These are phyloP conservation scores for Nelumbo lutea DNA, from an alignment of 164 flowering plant genomes.

Conservation along the genomic window DNA sequence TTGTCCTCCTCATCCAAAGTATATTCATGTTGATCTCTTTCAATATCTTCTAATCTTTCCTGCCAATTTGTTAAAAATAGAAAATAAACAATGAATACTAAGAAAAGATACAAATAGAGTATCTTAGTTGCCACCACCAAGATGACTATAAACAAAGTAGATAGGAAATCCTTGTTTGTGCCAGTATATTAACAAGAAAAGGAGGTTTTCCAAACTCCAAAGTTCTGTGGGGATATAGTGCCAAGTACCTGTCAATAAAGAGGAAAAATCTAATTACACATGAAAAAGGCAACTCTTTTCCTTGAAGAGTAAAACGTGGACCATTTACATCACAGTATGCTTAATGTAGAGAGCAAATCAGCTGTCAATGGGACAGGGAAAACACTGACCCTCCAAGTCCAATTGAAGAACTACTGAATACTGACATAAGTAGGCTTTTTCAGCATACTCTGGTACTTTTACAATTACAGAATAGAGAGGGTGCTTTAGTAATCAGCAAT, in stretches of 20 bases:
- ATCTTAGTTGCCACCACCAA: background rate
- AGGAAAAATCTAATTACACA: background rate
- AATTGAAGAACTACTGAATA: too few relatives aligned
- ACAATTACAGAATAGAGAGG: too few relatives aligned
- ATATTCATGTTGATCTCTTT: slow-evolving; percentile 85
- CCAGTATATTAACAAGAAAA: too few relatives aligned
- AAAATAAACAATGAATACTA: background rate
- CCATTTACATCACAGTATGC: too few relatives aligned
- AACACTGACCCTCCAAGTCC: too few relatives aligned
- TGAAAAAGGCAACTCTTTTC: background rate
- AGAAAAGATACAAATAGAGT: background rate
- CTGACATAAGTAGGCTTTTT: too few relatives aligned
- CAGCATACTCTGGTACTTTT: too few relatives aligned
- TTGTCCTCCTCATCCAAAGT: slow-evolving; percentile 86
- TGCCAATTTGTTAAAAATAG: slow-evolving; percentile 21
- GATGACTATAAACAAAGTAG: background rate
- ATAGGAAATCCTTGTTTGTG: background rate
- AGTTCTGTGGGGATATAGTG: background rate
- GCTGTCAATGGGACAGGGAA: too few relatives aligned
- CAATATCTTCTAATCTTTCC: slow-evolving; percentile 84
- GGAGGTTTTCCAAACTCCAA: background rate
- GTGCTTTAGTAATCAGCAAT: too few relatives aligned
- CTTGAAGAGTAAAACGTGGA: too few relatives aligned
- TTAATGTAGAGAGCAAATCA: too few relatives aligned
- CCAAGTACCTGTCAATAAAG: background rate